Conservation (phyloP, 495 filamentous ascomycete species). For the Talaromyces thailandensis region DNA sequence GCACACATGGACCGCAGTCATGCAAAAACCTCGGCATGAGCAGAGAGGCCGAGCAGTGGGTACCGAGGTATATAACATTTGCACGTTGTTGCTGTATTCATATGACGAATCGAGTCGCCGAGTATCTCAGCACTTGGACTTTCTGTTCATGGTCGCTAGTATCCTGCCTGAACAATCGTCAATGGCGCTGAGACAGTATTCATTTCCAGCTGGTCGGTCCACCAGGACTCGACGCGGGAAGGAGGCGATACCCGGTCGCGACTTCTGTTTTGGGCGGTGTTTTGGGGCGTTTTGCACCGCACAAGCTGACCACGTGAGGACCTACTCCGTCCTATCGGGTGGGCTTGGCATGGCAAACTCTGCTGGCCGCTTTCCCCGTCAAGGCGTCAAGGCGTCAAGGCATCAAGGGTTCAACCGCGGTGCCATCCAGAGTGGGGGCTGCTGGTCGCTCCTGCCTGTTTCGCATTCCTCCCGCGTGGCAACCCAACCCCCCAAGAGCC, state of each 20-base stretch:
- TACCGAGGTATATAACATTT: no score
- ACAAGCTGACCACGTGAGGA: not conserved
- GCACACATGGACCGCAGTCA: not conserved
- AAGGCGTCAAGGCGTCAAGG: no score
- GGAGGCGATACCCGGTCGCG: not conserved
- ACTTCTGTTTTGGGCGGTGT: not conserved
- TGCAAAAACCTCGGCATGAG: not conserved
- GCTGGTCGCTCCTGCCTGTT: not conserved
- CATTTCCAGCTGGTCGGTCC: not conserved
- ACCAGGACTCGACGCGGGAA: not conserved
- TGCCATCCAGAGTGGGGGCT: not conserved
- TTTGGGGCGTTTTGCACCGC: no score
- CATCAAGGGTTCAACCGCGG: no score
- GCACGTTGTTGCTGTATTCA: no score
- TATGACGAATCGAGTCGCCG: no score
- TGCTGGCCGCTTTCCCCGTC: not conserved
- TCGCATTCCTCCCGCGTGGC: not conserved
- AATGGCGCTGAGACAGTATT: no score
- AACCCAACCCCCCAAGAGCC: not conserved
- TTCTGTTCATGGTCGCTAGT: no score
- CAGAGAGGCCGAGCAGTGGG: no score
- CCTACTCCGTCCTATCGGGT: no score
- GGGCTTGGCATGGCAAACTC: not conserved
- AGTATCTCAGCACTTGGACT: no score
- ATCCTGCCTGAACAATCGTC: no score